A percentile compares a stretch with the other conserved stretches of the same genome.
Conservation (phyloP, 1,139 yeast species). For the Pneumocystis wakefieldiae region DNA sequence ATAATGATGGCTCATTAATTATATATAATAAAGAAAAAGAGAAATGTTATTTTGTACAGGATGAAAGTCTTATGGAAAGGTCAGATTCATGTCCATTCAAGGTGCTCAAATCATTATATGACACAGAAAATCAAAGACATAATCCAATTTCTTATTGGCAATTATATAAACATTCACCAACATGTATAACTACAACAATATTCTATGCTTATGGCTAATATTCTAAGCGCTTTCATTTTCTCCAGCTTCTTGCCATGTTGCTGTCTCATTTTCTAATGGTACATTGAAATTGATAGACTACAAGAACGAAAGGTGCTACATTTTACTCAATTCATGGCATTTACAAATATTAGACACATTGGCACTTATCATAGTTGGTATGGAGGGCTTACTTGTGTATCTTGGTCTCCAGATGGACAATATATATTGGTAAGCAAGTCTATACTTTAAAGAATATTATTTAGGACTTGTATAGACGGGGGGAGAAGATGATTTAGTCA, state of each 20-base stretch:
- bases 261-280: conserved; percentile 55
- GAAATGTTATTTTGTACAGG: conserved; percentile 16
- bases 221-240: conserved; percentile 31
- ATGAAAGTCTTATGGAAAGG: background rate
- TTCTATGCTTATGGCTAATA: background rate
- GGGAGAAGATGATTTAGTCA: conserved; percentile 33
- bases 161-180: conserved; percentile 43
- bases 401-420: conserved; percentile 51
- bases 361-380: conserved; percentile 56
- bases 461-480: conserved; percentile 23
- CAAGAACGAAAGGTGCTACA: conserved; percentile 24
- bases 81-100: background rate
- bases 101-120: background rate
- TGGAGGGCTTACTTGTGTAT: conserved; percentile 45
- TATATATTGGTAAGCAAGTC: conserved; percentile 29
- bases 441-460: conserved; percentile 12
- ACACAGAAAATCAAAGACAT: conserved; percentile 11
- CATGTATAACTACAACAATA: conserved; percentile 16
- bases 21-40: conserved; percentile 31
- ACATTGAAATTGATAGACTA: conserved; percentile 45
- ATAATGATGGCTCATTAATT: conserved; percentile 29
- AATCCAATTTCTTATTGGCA: conserved; percentile 50
- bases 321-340: background rate
- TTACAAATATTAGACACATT: conserved; percentile 22
- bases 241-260: conserved; percentile 29